phyloP scores from a whole-genome alignment of 768 basidiomycete genomes.

The Pleurotus ostreatus region DNA sequence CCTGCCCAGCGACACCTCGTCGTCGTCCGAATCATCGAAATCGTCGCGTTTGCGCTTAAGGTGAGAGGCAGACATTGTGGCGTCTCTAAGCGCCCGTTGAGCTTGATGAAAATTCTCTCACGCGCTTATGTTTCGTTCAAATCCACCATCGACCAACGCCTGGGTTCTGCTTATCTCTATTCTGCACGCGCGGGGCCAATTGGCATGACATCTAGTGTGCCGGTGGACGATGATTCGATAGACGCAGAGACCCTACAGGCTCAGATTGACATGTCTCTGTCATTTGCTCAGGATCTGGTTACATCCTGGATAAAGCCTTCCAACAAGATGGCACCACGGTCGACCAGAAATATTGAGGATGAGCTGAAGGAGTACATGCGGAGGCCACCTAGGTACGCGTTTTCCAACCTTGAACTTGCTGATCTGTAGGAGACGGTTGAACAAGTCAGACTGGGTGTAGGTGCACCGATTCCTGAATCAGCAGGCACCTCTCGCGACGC shows the following conservation, averaged over 20 bases:
- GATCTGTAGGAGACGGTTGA: constrained; percentile 4
- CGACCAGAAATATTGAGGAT: constrained; percentile 37
- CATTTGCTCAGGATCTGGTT: constrained; percentile 68
- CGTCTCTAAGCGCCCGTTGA: too few species aligned
- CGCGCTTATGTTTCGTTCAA: too few species aligned
- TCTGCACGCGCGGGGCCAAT: background rate
- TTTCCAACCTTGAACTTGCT: constrained; percentile 11
- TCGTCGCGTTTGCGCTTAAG: constrained; percentile 56
- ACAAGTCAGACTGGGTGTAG: constrained; percentile 63
- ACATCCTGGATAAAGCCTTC: constrained; percentile 73
- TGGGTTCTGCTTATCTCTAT: background rate
- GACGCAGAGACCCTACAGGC: constrained; percentile 71
- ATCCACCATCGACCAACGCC: too few species aligned
- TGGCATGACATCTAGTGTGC: constrained; percentile 10
- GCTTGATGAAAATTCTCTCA: too few species aligned
- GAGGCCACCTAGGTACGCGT: constrained; percentile 62
- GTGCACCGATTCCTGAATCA: constrained; percentile 54
- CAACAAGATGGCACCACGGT: constrained; percentile 31
- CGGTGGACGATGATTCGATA: constrained; percentile 48
- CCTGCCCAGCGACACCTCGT: constrained; percentile 57
- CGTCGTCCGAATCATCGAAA: constrained; percentile 50
- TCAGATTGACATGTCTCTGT: constrained; percentile 79
- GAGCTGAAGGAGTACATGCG: constrained; percentile 67
- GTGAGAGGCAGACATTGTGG: constrained; percentile 8
- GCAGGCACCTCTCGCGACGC: constrained; percentile 45